Base-by-base conservation (phyloP, 2,329 filamentous ascomycete genomes). In the Chaetomiaceae sp. region DNA sequence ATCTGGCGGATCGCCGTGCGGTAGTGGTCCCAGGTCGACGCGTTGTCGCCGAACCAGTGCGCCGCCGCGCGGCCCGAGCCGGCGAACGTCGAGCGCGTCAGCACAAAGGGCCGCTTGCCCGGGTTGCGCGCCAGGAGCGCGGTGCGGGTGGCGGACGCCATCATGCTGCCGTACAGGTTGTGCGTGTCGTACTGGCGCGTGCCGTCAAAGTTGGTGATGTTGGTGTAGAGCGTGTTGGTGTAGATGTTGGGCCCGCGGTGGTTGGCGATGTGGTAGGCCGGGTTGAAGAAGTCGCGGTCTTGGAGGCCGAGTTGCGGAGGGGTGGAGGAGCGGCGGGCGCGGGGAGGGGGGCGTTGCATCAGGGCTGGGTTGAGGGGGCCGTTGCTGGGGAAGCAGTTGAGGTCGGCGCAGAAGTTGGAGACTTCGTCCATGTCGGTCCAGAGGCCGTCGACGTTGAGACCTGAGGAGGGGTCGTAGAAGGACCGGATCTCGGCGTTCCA, bases 161-260 rank as follows among this genome's bases (percentile, higher is more conserved):
- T 90, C 78, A 86, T 81, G 8, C 76, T 76, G 1, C 86, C 86
- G 62, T 86, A 88, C 1, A 89, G 65, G 56, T 89, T 90, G 63
- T 90, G 86, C 0, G 81, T 86, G 56, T 90, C 86, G 60, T 86
- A 88, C 61, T 86, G 79, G 15, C 70, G 67, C 22, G 81, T 68
- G 1, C 83, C 83, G 50, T 84, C 81, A 24, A 77, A 72, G 62
- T 88, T 84, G 11, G 81, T 72, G 14, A 87, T 66, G 59, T 87
- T 77, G 1, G 83, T 85, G 52, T 77, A 72, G 40, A 87, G 76
- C 0, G 84, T 81, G 56, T 74, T 70, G 60, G 75, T 74, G 0
- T 70, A 72, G 19, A 76, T 60, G n/a, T n/a, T n/a, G 3, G 65
- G 66, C 36, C 72, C 72, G 29, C 65, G 61, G 17, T 72, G 75